Evolutionary conservation across 106 monocot genomes (phyloP).

Genomic region (Chionographis japonica): DNA sequence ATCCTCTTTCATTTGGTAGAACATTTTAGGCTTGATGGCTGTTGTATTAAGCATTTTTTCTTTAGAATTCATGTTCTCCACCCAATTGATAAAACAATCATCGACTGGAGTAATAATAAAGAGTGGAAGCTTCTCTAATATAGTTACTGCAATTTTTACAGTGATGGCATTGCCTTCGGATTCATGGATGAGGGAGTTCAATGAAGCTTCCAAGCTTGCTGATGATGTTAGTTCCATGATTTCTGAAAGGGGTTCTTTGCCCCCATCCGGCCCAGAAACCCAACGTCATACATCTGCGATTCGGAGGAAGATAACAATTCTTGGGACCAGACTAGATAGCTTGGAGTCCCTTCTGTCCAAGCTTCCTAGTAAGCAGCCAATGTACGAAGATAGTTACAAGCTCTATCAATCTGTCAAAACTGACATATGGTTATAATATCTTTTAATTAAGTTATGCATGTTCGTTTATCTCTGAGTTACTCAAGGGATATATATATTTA

Average conservation of each 20-base stretch:
- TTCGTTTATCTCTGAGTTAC: too few relatives aligned
- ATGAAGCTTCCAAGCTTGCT: constrained; percentile 73
- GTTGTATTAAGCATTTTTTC: too few relatives aligned
- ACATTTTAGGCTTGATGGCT: too few relatives aligned
- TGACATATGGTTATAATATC: too few relatives aligned
- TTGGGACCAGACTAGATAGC: constrained; percentile 72
- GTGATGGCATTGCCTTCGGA: constrained; percentile 72
- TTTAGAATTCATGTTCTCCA: too few relatives aligned
- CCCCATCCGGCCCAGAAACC: constrained; percentile 59
- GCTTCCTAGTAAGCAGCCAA: constrained; percentile 62
- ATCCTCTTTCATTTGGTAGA: too few relatives aligned
- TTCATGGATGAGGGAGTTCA: constrained; percentile 65
- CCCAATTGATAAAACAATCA: too few relatives aligned
- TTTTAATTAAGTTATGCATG: too few relatives aligned
- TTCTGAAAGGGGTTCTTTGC: constrained; percentile 58
- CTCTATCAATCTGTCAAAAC: background rate
- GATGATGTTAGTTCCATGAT: constrained; percentile 82
- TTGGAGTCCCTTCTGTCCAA: constrained; percentile 58
- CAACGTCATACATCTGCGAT: constrained; percentile 61
- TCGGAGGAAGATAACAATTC: constrained; percentile 83
- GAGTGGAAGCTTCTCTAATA: background rate
- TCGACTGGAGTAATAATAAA: too few relatives aligned
- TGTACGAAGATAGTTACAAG: constrained; percentile 29
- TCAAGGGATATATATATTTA: too few relatives aligned
- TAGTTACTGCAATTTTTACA: constrained; percentile 17